Base-by-base conservation (phyloP, 352 stramenopile species). In the Pythium guiyangense region DNA sequence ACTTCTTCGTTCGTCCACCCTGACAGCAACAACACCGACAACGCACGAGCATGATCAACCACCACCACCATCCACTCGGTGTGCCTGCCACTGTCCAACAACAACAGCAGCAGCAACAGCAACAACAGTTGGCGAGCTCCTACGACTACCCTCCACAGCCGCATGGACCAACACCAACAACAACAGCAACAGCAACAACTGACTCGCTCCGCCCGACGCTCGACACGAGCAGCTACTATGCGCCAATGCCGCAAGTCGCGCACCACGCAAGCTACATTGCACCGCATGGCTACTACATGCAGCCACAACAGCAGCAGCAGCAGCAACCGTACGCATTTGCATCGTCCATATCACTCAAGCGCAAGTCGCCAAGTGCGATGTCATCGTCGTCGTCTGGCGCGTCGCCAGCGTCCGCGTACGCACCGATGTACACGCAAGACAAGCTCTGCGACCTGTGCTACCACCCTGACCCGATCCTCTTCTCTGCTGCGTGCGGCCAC, bases 361-460 rank as follows among this genome's bases (percentile, higher is more conserved):
- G 71, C 52, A 77, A 76, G 50, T 73, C 64, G 51, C 60, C 69
- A 9, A 44, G 52, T 42, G 57, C 56, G 5, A 17, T 14, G 8
- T 62, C 55, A 31, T 25, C 59, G 10, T 53, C 46, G 25, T 63
- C 48, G 26, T 17, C 31, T n/a, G 6, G 18, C 31, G 26, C 60
- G 6, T 51, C 48, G 40, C 29, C 58, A 37, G 37, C 69, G 40
- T 55, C 59, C 1, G 18, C 48, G 27, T 49, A 44, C 18, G 14
- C 52, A 17, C 31, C 54, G 6, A 18, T 35, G 42, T 52, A 31
- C 22, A 37, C 54, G 10, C 63, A 73, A 20, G 70, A 76, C 49
- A 74, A 71, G 57, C 62, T 84, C 39, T 94, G 84, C 56, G 79
- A 94, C 62, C 49, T 90, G 45, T 94, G 84, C 67, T 78, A 89